Conservation (phyloP, 23 red algal genomes). For the Gracilariopsis chorda region DNA sequence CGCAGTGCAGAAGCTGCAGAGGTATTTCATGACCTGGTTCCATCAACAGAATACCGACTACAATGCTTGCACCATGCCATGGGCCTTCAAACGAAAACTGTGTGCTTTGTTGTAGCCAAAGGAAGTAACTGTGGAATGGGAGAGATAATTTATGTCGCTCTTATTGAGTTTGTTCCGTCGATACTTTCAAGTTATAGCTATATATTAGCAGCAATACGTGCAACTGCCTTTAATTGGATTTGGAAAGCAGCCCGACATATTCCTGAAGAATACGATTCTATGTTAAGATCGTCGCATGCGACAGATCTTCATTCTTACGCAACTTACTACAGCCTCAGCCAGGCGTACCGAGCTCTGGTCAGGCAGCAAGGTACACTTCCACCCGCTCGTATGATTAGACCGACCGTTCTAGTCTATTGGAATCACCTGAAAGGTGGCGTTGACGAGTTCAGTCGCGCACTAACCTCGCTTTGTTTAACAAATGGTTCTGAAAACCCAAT, state of each 20-base stretch:
- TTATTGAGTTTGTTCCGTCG: neutral
- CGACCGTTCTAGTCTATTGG: neutral
- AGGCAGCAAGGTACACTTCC: neutral
- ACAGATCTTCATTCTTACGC: neutral
- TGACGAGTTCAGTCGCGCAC: constrained; percentile 12
- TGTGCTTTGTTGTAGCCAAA: neutral
- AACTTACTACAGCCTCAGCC: neutral
- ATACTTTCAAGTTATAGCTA: neutral
- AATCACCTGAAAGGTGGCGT: neutral
- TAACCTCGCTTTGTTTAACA: neutral
- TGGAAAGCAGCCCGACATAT: too few relatives aligned
- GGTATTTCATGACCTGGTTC: neutral
- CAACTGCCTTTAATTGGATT: constrained; percentile 1
- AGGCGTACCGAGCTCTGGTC: neutral
- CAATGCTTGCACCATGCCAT: neutral
- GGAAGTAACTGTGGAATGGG: neutral
- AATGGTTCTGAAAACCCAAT: neutral
- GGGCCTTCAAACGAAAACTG: neutral
- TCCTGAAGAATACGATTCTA: too few relatives aligned
- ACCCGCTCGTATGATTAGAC: neutral
- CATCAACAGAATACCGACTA: neutral
- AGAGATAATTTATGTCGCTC: neutral
- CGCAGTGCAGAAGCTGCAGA: neutral
- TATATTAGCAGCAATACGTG: neutral
- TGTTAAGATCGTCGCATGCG: too few relatives aligned